phyloP scores from a whole-genome alignment of 441 rosid species.

The Breynia disticha region DNA sequence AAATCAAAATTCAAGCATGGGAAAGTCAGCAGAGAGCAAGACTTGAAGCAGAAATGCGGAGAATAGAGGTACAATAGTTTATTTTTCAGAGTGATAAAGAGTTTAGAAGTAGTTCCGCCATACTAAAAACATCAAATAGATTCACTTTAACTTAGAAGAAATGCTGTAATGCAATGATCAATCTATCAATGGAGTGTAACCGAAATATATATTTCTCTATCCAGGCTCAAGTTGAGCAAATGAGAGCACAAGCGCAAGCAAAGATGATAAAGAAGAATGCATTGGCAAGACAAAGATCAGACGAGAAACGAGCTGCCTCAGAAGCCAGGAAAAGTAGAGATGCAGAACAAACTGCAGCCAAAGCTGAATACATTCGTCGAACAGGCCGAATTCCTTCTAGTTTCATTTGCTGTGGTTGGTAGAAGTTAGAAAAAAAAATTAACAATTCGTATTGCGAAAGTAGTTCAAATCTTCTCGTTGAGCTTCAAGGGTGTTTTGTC shows the following conservation, averaged over 20 bases:
- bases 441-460: background rate
- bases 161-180: too few relatives aligned
- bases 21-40: conserved; percentile 88
- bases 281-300: conserved; percentile 68
- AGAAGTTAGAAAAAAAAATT: conserved; percentile 15
- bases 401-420: conserved; percentile 73
- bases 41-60: conserved; percentile 81
- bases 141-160: too few relatives aligned
- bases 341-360: conserved; percentile 59
- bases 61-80: conserved; percentile 93
- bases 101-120: too few relatives aligned
- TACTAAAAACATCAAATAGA: too few relatives aligned
- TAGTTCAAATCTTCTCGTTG: background rate
- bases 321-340: conserved; percentile 54
- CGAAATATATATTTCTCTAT: background rate
- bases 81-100: too few relatives aligned
- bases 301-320: conserved; percentile 64
- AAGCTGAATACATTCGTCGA: conserved; percentile 61
- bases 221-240: conserved; percentile 79
- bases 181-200: too few relatives aligned
- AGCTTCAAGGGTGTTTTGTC: background rate
- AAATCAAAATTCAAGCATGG: conserved; percentile 94
- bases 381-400: conserved; percentile 54
- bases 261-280: conserved; percentile 79
- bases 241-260: conserved; percentile 72